phyloP scores from a whole-genome alignment of 2,329 filamentous ascomycete species.

The Trichoderma brevicompactum region DNA sequence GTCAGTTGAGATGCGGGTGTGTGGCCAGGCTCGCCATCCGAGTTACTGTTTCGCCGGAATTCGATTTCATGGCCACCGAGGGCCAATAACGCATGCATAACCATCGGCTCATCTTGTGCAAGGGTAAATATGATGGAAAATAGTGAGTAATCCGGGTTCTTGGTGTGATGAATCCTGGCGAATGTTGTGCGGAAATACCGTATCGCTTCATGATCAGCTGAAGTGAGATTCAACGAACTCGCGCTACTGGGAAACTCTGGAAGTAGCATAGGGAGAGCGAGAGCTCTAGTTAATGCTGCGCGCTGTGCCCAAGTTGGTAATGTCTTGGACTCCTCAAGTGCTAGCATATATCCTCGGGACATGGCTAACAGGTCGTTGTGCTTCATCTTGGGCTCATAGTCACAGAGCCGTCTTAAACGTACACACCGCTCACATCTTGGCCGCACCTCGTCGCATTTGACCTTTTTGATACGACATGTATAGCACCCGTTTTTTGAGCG shows the following conservation, averaged over 20 bases:
- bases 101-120: constrained; percentile 40
- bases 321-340: constrained; percentile 6
- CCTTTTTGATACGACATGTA: constrained; percentile 41
- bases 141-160: constrained; percentile 43
- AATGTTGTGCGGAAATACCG: constrained; percentile 44
- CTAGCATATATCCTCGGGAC: constrained; percentile 13
- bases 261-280: constrained; percentile 28
- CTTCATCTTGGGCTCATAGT: constrained; percentile 36
- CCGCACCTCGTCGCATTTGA: constrained; percentile 40
- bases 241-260: constrained; percentile 31
- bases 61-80: constrained; percentile 41
- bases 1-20: not conserved
- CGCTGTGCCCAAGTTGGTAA: constrained; percentile 25
- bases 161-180: constrained; percentile 43
- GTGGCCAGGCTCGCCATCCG: not conserved
- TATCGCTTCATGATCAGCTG: constrained; percentile 43
- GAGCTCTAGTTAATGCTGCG: constrained; percentile 25
- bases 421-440: constrained; percentile 38
- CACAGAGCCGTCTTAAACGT: constrained; percentile 37
- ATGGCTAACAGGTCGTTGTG: constrained; percentile 19
- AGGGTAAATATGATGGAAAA: constrained; percentile 44
- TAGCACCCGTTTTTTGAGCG: constrained; percentile 36
- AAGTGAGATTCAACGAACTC: constrained; percentile 36
- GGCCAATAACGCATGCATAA: constrained; percentile 45
- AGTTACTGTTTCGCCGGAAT: constrained; percentile 33